phyloP scores from a whole-genome alignment of 208 protist genomes.

The Crithidia sp. region DNA sequence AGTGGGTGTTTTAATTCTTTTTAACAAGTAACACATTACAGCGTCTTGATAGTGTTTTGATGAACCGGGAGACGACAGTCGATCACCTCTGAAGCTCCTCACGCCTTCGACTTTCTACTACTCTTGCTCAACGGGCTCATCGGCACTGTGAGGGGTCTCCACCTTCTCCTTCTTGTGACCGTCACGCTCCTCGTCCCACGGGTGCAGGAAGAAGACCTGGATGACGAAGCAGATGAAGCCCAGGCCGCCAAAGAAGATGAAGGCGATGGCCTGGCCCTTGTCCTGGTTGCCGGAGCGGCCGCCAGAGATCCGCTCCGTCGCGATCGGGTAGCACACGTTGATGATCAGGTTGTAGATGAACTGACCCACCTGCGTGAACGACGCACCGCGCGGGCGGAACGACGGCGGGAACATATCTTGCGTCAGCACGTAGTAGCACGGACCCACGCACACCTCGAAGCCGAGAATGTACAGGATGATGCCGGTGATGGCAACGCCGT shows the following conservation, averaged over 20 bases:
- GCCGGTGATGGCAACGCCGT: slow-evolving; percentile 77
- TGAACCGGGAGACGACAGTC: too few relatives aligned
- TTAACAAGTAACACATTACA: too few relatives aligned
- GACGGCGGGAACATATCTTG: slow-evolving; percentile 86
- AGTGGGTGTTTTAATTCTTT: too few relatives aligned
- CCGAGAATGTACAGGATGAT: slow-evolving; percentile 81
- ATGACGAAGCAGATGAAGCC: slow-evolving; percentile 76
- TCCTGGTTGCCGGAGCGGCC: slow-evolving; percentile 82
- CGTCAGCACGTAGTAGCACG: slow-evolving; percentile 84
- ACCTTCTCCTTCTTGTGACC: background rate
- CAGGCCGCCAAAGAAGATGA: slow-evolving; percentile 86
- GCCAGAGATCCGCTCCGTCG: slow-evolving; percentile 77
- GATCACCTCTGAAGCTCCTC: too few relatives aligned
- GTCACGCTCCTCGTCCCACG: slow-evolving; percentile 47
- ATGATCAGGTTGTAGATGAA: slow-evolving; percentile 91
- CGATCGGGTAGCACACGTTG: slow-evolving; percentile 87
- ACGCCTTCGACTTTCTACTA: too few relatives aligned
- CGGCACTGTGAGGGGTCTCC: too few relatives aligned
- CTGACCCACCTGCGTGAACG: slow-evolving; percentile 67
- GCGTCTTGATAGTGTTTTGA: too few relatives aligned
- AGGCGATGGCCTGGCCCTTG: slow-evolving; percentile 86
- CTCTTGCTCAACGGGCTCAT: slow-evolving; percentile 8
- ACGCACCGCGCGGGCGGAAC: slow-evolving; percentile 77
- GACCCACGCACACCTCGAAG: slow-evolving; percentile 78
- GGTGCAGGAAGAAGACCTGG: slow-evolving; percentile 77